Conservation (phyloP, 495 filamentous ascomycete genomes). For the Podospora comata region DNA sequence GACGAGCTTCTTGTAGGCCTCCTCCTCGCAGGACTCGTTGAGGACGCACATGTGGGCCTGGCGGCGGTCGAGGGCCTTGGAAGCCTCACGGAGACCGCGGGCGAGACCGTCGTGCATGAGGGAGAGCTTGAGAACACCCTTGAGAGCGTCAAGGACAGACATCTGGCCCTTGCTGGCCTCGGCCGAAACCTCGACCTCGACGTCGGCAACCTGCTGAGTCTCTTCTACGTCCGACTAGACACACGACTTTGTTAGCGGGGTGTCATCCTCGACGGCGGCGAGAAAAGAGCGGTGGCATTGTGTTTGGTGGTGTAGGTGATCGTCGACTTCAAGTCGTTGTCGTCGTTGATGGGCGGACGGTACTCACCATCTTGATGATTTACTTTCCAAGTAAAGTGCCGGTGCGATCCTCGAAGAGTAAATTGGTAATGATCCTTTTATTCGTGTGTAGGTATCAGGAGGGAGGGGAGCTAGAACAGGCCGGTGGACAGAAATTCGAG, state of each 20-base stretch:
- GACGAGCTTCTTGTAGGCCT: conserved; percentile 99
- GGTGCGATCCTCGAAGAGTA: conserved; percentile 56
- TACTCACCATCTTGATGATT: conserved; percentile 54
- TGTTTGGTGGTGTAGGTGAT: neutral
- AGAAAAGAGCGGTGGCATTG: neutral
- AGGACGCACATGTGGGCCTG: conserved; percentile 99
- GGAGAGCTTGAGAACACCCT: conserved; percentile 94
- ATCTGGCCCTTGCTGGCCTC: conserved; percentile 87
- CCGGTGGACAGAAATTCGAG: conserved; percentile 20
- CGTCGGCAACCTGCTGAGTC: conserved; percentile 70
- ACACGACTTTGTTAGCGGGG: conserved; percentile 26
- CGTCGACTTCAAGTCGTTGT: neutral
- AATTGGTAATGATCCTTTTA: conserved; percentile 18
- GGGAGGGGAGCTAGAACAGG: neutral
- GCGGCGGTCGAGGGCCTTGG: conserved; percentile 94
- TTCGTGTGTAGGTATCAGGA: conserved; percentile 16
- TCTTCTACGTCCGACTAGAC: conserved; percentile 67
- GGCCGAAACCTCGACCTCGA: conserved; percentile 85
- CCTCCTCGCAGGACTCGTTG: conserved; percentile 98
- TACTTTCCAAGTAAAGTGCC: conserved; percentile 39
- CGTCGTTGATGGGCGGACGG: neutral
- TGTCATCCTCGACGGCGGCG: neutral
- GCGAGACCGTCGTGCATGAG: conserved; percentile 99
- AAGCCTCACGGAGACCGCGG: conserved; percentile 94
- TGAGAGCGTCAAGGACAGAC: conserved; percentile 95